Conservation (phyloP, 768 basidiomycete genomes). For the Amanita phalloides region DNA sequence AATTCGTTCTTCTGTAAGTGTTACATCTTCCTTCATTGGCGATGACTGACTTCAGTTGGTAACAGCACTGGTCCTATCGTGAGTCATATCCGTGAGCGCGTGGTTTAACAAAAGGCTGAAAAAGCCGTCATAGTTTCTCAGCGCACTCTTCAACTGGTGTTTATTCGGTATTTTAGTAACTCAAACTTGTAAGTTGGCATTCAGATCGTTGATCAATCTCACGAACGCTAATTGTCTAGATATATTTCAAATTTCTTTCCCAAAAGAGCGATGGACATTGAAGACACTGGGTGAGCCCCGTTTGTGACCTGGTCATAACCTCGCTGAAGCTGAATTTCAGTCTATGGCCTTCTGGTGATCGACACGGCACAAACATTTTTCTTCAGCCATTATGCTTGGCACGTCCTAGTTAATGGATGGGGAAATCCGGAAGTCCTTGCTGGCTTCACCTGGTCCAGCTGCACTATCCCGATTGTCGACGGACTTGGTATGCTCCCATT, state of each 20-base stretch:
- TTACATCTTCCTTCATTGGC: background rate
- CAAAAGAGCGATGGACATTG: constrained; percentile 3
- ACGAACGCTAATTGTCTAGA: background rate
- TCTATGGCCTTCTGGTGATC: background rate
- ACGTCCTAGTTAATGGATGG: background rate
- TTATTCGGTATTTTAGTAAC: constrained; percentile 3
- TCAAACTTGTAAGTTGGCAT: background rate
- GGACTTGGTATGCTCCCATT: background rate
- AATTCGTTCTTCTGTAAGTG: constrained; percentile 3
- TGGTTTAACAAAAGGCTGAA: background rate
- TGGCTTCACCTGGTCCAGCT: constrained; percentile 3
- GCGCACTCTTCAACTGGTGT: constrained; percentile 1
- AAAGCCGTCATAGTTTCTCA: background rate
- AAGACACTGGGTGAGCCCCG: background rate
- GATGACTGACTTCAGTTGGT: background rate
- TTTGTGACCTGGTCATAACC: no score
- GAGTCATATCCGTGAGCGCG: background rate
- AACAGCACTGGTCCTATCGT: constrained; percentile 3
- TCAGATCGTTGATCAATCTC: background rate
- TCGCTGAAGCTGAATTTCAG: background rate
- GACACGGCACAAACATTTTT: constrained; percentile 3
- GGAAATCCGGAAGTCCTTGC: background rate
- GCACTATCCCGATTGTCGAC: constrained; percentile 1
- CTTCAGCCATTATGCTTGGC: constrained; percentile 3
- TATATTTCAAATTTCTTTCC: constrained; percentile 2